Conservation (phyloP, 441 rosid species). For the Erodium moschatum region DNA sequence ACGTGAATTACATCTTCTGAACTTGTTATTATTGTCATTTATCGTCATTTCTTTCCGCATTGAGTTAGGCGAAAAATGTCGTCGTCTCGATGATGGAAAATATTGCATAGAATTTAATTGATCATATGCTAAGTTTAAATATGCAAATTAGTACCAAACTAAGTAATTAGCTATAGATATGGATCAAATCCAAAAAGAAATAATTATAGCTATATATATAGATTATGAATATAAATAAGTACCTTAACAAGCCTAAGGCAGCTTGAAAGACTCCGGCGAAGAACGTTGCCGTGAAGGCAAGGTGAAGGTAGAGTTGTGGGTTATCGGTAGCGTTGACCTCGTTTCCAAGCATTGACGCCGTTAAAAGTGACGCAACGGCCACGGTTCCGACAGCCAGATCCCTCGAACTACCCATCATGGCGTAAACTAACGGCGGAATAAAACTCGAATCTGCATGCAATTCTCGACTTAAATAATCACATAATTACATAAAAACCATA, state of each 20-base stretch:
- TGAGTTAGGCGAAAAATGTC: no score
- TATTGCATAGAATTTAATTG: no score
- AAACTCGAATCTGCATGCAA: constrained; percentile 63
- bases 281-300: constrained; percentile 61
- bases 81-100: no score
- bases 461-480: background rate
- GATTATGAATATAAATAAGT: background rate
- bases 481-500: no score
- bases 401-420: constrained; percentile 71
- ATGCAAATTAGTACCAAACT: no score
- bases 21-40: no score
- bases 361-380: constrained; percentile 63
- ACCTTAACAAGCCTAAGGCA: constrained; percentile 52
- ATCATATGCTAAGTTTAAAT: no score
- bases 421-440: constrained; percentile 68
- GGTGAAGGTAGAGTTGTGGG: constrained; percentile 50
- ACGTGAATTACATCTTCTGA: no score
- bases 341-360: constrained; percentile 38
- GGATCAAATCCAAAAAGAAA: no score
- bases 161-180: no score
- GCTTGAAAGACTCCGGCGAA: constrained; percentile 65
- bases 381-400: constrained; percentile 74
- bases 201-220: no score
- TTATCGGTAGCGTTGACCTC: constrained; percentile 30
- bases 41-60: no score